Evolutionary conservation across 2,329 filamentous ascomycete species (phyloP).

Genomic region (Stemphylium lycopersici): DNA sequence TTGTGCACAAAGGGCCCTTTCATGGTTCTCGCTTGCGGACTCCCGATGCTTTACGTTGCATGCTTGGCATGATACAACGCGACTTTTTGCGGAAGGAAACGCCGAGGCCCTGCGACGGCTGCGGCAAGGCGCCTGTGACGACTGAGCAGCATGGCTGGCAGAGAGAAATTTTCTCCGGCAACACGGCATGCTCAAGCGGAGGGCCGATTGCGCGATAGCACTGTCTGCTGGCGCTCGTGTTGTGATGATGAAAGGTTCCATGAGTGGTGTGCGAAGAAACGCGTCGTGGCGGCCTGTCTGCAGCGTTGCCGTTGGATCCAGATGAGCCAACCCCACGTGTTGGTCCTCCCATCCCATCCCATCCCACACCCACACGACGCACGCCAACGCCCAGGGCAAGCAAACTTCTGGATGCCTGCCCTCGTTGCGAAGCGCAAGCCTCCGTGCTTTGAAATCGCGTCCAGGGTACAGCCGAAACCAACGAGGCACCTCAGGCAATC

Average conservation of each 20-base stretch:
- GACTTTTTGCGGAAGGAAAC: slow-evolving; percentile 12
- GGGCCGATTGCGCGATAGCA: slow-evolving; percentile 1
- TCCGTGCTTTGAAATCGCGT: slow-evolving; percentile 3
- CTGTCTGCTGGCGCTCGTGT: not conserved
- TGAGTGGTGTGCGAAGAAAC: too few species aligned
- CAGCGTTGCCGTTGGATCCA: slow-evolving; percentile 6
- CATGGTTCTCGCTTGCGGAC: slow-evolving; percentile 11
- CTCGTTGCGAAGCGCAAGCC: not conserved
- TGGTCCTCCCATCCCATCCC: slow-evolving; percentile 14
- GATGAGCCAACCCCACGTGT: slow-evolving; percentile 30
- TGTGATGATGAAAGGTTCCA: too few species aligned
- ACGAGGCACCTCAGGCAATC: too few species aligned
- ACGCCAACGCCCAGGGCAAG: not conserved
- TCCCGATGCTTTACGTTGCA: slow-evolving; percentile 22
- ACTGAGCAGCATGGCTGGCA: slow-evolving; percentile 5
- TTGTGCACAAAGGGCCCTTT: slow-evolving; percentile 1
- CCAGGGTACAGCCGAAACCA: not conserved
- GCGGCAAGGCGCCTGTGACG: slow-evolving; percentile 7
- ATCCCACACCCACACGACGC: not conserved
- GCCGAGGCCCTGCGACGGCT: slow-evolving; percentile 19
- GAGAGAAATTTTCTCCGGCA: slow-evolving; percentile 19
- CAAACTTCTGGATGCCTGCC: not conserved
- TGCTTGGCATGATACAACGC: slow-evolving; percentile 23
- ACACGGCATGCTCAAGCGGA: slow-evolving; percentile 5
- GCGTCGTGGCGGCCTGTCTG: too few species aligned